Evolutionary conservation across 2,329 filamentous ascomycete species (phyloP), one percentile per base, ranked within the genome.

Genomic region (Monosporascus sp.): DNA sequence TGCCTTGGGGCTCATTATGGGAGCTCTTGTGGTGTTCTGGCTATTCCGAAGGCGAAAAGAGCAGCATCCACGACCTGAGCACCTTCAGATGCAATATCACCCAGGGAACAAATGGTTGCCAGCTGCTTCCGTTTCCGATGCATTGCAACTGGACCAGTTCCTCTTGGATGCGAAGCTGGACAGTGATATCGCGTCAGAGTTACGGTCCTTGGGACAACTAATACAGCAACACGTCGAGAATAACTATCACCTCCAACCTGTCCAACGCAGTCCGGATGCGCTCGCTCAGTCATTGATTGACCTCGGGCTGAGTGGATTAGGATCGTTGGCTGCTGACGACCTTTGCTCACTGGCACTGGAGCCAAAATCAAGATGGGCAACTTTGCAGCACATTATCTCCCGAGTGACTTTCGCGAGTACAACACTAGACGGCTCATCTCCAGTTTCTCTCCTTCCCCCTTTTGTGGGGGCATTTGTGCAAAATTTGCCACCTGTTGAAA

Each of bases 201-300:
- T 75, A 6, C 56, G 62, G 4, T 62, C 69, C 1, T 52, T 75
- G 3, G 62, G 63, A 1, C 60, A 66, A 5, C 64, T 74, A 5
- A 65, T 76, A 11, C 63, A 68, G 27, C 65, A 71, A 38, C 74
- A 77, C 54, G 68, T 73, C 39, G 66, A 74, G 50, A 68, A 62
- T 49, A 58, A 74, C 48, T 76, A 75, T 48, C 70, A 72, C 50
- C 46, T 57, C 0, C 54, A 64, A 0, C 61, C 62, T 1, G 53
- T 69, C 4, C 52, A 60, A 0, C 41, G 46, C 5, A 59, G 58
- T 51, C 8, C 48, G 1, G 52, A 53, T 14, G 47, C 52, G 3
- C 59, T 72, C 7, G 52, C 58, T n/a, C 38, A 61, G 22, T 52
- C 54, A 2, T 58, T 73, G 3, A 31, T 41, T 2, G 49, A 59